These are phyloP conservation scores for Aphanomyces cochlioides DNA, from an alignment of 352 stramenopile genomes.

Conservation along the genomic window DNA sequence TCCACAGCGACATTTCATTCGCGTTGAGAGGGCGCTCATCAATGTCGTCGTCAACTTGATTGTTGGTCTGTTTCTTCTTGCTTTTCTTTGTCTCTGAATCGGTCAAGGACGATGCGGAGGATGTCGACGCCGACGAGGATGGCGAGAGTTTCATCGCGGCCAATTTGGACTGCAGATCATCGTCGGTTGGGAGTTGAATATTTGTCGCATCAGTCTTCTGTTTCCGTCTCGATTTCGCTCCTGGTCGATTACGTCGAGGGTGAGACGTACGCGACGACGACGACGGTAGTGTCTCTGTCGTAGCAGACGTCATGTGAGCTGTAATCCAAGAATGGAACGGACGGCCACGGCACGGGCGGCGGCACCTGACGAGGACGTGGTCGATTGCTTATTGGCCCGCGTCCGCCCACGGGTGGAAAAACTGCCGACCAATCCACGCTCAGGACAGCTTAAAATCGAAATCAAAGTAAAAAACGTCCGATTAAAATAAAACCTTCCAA, in stretches of 20 bases:
- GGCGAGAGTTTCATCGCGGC: constrained; percentile 12
- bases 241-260: no score
- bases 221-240: not conserved
- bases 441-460: not conserved
- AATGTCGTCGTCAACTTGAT: not conserved
- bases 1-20: constrained; percentile 20
- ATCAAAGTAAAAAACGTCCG: no score
- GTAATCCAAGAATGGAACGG: not conserved
- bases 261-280: no score
- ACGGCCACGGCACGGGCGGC: not conserved
- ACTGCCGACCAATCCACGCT: not conserved
- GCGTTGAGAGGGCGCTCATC: constrained; percentile 11
- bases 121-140: not conserved
- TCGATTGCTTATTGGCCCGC: not conserved
- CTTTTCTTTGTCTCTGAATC: not conserved
- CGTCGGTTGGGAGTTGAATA: not conserved
- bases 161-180: not conserved
- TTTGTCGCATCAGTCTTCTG: not conserved
- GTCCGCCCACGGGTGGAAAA: not conserved
- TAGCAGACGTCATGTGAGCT: not conserved
- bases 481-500: no score
- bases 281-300: no score
- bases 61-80: constrained; percentile 4
- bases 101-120: constrained; percentile 10
- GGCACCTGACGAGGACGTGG: not conserved